phyloP scores from a whole-genome alignment of 2,329 filamentous ascomycete genomes.

The Xylaria sp. region DNA sequence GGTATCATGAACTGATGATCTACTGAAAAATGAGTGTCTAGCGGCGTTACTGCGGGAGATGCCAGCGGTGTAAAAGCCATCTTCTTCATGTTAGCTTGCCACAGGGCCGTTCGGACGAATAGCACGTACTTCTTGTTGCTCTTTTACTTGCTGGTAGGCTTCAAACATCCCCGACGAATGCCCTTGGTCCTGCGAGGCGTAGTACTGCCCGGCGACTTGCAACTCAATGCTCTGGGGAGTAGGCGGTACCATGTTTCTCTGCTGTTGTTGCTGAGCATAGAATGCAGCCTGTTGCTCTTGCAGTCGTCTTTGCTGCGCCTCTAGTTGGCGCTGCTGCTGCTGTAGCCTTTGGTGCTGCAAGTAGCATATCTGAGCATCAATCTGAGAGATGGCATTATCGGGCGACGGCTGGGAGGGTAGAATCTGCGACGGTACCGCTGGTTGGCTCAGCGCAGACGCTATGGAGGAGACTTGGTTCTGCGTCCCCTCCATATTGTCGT shows the following conservation, averaged over 20 bases:
- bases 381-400: constrained; percentile 50
- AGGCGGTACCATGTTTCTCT: constrained; percentile 60
- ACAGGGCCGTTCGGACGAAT: constrained; percentile 7
- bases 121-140: constrained; percentile 59
- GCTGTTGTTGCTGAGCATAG: constrained; percentile 47
- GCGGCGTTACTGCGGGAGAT: constrained; percentile 76
- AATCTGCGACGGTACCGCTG: constrained; percentile 43
- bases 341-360: constrained; percentile 59
- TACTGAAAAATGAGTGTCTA: constrained; percentile 64
- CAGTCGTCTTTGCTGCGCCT: constrained; percentile 48
- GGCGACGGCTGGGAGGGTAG: constrained; percentile 42
- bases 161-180: constrained; percentile 61
- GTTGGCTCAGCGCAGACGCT: constrained; percentile 41
- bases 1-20: constrained; percentile 58
- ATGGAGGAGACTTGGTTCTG: constrained; percentile 46
- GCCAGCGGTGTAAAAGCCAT: constrained; percentile 76
- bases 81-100: constrained; percentile 38
- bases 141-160: constrained; percentile 60
- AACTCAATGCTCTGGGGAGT: constrained; percentile 79
- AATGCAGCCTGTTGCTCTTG: constrained; percentile 44
- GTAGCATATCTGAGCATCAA: constrained; percentile 62
- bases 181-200: constrained; percentile 50
- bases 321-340: constrained; percentile 53
- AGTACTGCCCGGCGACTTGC: constrained; percentile 57
- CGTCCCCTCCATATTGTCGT: constrained; percentile 33